A percentile compares a stretch with the other conserved stretches of the same genome.
Conservation (phyloP, 352 stramenopile species). For the Pythium phragmiticola region DNA sequence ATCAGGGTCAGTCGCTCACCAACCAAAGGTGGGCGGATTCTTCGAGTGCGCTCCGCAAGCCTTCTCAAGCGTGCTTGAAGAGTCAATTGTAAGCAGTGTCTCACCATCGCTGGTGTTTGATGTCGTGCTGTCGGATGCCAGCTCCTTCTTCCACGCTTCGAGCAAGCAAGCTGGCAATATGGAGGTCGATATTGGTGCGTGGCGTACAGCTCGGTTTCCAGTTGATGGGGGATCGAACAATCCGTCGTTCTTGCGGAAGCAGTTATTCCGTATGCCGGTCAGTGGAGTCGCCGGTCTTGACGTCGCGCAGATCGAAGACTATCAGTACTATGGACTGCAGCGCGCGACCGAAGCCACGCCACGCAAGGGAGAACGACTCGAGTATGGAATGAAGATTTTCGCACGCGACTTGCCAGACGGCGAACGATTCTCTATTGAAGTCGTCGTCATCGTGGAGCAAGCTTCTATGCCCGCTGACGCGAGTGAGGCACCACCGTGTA, state of each 20-base stretch:
- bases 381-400: slow-evolving; percentile 73
- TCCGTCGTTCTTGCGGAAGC: slow-evolving; percentile 44
- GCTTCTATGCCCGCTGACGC: background rate
- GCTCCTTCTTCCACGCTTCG: slow-evolving; percentile 43
- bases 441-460: slow-evolving; percentile 21
- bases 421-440: slow-evolving; percentile 53
- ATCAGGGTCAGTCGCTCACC: slow-evolving; percentile 15
- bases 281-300: slow-evolving; percentile 45
- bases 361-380: slow-evolving; percentile 32
- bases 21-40: slow-evolving; percentile 32
- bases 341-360: background rate
- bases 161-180: slow-evolving; percentile 46
- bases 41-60: slow-evolving; percentile 44
- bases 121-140: slow-evolving; percentile 52
- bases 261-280: slow-evolving; percentile 59
- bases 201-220: slow-evolving; percentile 30
- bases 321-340: slow-evolving; percentile 54
- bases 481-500: background rate
- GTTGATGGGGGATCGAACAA: background rate
- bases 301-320: slow-evolving; percentile 49
- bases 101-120: slow-evolving; percentile 57
- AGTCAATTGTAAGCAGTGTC: slow-evolving; percentile 40
- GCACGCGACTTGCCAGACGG: slow-evolving; percentile 47
- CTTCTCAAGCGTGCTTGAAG: slow-evolving; percentile 49
- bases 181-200: slow-evolving; percentile 63